Evolutionary conservation across 768 basidiomycete genomes (phyloP).

Genomic region (Russula compacta): DNA sequence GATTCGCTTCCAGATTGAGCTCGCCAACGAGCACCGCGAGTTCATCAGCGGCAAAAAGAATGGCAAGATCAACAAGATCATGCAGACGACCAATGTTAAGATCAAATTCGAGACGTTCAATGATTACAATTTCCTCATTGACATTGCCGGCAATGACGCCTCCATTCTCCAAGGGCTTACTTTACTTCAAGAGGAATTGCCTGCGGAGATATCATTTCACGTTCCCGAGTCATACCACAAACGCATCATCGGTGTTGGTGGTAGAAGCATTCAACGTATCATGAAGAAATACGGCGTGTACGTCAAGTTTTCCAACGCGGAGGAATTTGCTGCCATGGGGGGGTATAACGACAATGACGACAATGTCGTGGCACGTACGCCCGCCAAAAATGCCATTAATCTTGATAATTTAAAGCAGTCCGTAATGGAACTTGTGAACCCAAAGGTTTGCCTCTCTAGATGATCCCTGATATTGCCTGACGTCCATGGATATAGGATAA

Average conservation of each 20-base stretch:
- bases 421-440: constrained; percentile 96
- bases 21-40: constrained; percentile 95
- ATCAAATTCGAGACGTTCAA: constrained; percentile 99
- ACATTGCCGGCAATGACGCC: constrained; percentile 77
- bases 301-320: constrained; percentile 97
- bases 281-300: constrained; percentile 99
- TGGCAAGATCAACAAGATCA: constrained; percentile 99
- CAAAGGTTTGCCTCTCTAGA: constrained; percentile 55
- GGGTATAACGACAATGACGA: constrained; percentile 97
- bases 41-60: constrained; percentile 99
- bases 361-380: constrained; percentile 96
- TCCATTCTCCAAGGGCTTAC: constrained; percentile 82
- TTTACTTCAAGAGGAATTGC: constrained; percentile 92
- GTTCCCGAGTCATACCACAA: constrained; percentile 98
- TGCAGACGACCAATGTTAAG: constrained; percentile 94
- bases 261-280: constrained; percentile 95
- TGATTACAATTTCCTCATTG: constrained; percentile 91
- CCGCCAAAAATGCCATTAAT: constrained; percentile 94
- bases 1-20: constrained; percentile 95
- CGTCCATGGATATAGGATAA: constrained; percentile 57
- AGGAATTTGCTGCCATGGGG: constrained; percentile 90
- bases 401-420: constrained; percentile 91
- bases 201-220: constrained; percentile 97
- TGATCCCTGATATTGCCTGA: constrained; percentile 1
- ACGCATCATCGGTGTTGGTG: constrained; percentile 96